These are phyloP conservation scores for Fusarium napiforme DNA, from an alignment of 2,329 filamentous ascomycete genomes.

Conservation along the genomic window DNA sequence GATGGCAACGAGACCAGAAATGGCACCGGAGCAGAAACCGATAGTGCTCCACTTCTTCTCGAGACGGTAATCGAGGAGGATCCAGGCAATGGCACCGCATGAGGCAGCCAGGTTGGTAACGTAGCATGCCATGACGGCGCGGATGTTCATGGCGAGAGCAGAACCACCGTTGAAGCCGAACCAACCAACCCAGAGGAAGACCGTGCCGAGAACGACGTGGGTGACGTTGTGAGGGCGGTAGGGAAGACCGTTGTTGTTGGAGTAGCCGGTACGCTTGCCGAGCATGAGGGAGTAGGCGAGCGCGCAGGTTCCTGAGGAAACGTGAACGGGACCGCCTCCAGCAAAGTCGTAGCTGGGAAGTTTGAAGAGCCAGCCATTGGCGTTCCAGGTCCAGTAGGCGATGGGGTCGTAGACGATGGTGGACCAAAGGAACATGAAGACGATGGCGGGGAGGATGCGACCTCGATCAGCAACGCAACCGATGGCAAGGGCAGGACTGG, in stretches of 20 bases:
- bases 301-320: constrained; percentile 76
- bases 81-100: constrained; percentile 85
- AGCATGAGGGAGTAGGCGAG: constrained; percentile 80
- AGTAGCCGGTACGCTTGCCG: constrained; percentile 73
- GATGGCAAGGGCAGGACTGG: constrained; percentile 67
- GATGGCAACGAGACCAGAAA: constrained; percentile 88
- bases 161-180: constrained; percentile 95
- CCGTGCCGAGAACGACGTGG: constrained; percentile 77
- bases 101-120: constrained; percentile 90
- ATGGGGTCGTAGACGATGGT: constrained; percentile 79
- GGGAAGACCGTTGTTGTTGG: constrained; percentile 68
- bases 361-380: constrained; percentile 75
- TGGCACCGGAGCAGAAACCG: constrained; percentile 90
- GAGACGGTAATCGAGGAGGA: constrained; percentile 87
- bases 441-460: constrained; percentile 68
- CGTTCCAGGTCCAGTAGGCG: constrained; percentile 83
- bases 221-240: constrained; percentile 80
- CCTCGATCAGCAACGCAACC: constrained; percentile 71
- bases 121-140: constrained; percentile 88
- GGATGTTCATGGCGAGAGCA: constrained; percentile 83
- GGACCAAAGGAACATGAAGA: constrained; percentile 77
- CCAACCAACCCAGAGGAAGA: constrained; percentile 92
- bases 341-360: constrained; percentile 79
- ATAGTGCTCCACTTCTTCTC: constrained; percentile 94
- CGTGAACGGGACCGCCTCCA: constrained; percentile 79